Conservation (phyloP, 495 filamentous ascomycete genomes). For the Penicillium parvum region DNA sequence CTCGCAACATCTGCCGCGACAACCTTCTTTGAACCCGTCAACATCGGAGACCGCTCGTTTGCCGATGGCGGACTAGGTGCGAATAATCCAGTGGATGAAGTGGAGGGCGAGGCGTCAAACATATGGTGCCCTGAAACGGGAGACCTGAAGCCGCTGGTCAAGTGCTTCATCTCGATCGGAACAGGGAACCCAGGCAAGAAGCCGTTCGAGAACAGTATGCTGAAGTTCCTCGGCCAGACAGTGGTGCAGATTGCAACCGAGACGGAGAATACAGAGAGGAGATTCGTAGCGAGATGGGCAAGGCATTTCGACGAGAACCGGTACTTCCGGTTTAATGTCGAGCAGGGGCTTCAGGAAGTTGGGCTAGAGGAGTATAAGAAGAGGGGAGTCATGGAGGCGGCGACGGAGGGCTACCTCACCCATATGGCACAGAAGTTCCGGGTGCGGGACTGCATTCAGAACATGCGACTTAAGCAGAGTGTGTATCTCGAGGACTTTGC, state of each 20-base stretch:
- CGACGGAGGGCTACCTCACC: conserved; percentile 28
- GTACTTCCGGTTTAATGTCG: conserved; percentile 47
- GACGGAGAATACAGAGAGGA: conserved; percentile 29
- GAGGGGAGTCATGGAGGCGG: conserved; percentile 24
- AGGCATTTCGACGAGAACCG: conserved; percentile 10
- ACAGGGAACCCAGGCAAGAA: conserved; percentile 23
- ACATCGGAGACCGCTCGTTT: conserved; percentile 25
- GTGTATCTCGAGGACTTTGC: conserved; percentile 20
- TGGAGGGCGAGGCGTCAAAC: conserved; percentile 29
- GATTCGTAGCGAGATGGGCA: conserved; percentile 24
- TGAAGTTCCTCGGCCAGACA: conserved; percentile 6
- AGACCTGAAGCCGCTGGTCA: conserved; percentile 30
- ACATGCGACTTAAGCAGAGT: conserved; percentile 28
- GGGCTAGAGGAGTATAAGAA: conserved; percentile 37
- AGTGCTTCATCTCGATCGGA: conserved; percentile 42
- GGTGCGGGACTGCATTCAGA: conserved; percentile 26
- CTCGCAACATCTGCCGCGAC: conserved; percentile 42
- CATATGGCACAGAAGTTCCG: conserved; percentile 15
- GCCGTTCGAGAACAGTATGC: conserved; percentile 25
- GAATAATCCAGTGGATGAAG: conserved; percentile 13
- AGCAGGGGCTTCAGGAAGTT: conserved; percentile 38
- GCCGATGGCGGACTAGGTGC: conserved; percentile 10
- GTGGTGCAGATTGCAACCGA: conserved; percentile 15
- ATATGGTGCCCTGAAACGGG: conserved; percentile 35
- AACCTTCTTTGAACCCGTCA: conserved; percentile 45